Evolutionary conservation across 169 alveolate genomes (phyloP), one percentile per base, ranked within the genome.

Genomic region (Plasmodium vivax): DNA sequence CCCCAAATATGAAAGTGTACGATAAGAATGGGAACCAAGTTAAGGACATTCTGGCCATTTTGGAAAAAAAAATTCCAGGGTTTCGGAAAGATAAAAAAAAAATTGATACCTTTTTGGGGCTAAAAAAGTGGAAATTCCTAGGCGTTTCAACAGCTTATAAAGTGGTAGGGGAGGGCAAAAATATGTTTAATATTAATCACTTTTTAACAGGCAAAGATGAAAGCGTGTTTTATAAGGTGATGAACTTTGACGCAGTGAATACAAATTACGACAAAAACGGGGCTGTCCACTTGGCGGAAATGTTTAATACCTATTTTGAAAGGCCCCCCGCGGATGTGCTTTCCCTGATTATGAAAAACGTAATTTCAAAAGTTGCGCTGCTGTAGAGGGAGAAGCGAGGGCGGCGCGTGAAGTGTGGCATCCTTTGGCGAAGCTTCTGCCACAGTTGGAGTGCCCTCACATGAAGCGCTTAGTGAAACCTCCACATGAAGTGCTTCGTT

Each of bases 71-170:
- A 51, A 47, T 82, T 5, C 95, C 95, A 16, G 95, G 79, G 58
- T 92, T 92, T 92, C 72, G 62, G 77, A 82, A 74, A 41, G 92
- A 92, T 71, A 92, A 92, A 73, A 81, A 81, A 81, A 92, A 92
- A 73, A 92, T 92, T 16, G 85, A 92, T 16, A 30, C 92, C 36
- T 82, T 92, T 82, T 82, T 92, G 41, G 95, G 91, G 19, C 16
- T 72, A 73, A 92, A 56, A 73, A 92, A 92, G 77, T 92, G 95
- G 95, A 92, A 82, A 71, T 92, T 34, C 77, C 38, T 92, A 23
- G 95, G 95, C 8, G 45, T 92, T 51, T 82, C 92, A 4, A 92
- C 95, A 32, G 95, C 95, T 82, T 92, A 92, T 92, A 92, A 72
- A 77, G 41, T 72, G 45, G 74, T 92, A 82, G 95, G 95, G 74